These are phyloP conservation scores for Nidularia pulvinata DNA, from an alignment of 768 basidiomycete genomes.

Conservation along the genomic window DNA sequence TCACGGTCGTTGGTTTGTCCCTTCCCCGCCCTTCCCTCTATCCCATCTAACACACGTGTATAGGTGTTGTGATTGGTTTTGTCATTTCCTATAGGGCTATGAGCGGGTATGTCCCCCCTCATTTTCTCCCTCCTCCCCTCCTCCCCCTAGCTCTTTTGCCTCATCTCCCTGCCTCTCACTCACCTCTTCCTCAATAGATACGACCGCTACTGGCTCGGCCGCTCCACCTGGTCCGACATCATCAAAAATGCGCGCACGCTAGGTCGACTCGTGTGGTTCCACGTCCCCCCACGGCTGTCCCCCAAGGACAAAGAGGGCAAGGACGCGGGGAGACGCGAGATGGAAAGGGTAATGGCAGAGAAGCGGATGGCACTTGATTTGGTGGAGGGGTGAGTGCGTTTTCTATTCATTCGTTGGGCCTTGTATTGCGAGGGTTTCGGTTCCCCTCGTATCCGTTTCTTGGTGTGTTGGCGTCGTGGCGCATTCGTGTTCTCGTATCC, in stretches of 20 bases:
- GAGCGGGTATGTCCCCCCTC: too few relatives aligned
- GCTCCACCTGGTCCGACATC: constrained; percentile 56
- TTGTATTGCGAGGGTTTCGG: too few relatives aligned
- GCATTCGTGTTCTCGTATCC: too few relatives aligned
- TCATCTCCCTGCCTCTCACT: too few relatives aligned
- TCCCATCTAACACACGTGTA: not conserved
- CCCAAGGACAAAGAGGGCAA: constrained; percentile 33
- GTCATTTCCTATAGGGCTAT: constrained; percentile 67
- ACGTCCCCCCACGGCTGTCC: constrained; percentile 49
- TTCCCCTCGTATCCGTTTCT: too few relatives aligned
- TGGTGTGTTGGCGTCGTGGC: too few relatives aligned
- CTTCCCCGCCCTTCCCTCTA: not conserved
- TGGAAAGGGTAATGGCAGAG: constrained; percentile 55
- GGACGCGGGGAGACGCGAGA: constrained; percentile 30
- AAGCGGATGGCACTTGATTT: constrained; percentile 61
- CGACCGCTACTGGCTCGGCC: constrained; percentile 64
- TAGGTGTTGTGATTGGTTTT: constrained; percentile 57
- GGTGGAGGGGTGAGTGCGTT: constrained; percentile 48
- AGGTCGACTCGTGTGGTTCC: constrained; percentile 60
- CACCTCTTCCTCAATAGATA: too few relatives aligned
- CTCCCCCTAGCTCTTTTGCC: too few relatives aligned
- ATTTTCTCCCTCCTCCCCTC: too few relatives aligned
- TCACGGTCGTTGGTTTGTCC: constrained; percentile 56
- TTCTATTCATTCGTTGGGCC: not conserved
- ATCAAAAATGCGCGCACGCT: constrained; percentile 48